Base-by-base conservation (phyloP, 2,329 filamentous ascomycete genomes). In the Aspergillus pseudoviridinutans region DNA sequence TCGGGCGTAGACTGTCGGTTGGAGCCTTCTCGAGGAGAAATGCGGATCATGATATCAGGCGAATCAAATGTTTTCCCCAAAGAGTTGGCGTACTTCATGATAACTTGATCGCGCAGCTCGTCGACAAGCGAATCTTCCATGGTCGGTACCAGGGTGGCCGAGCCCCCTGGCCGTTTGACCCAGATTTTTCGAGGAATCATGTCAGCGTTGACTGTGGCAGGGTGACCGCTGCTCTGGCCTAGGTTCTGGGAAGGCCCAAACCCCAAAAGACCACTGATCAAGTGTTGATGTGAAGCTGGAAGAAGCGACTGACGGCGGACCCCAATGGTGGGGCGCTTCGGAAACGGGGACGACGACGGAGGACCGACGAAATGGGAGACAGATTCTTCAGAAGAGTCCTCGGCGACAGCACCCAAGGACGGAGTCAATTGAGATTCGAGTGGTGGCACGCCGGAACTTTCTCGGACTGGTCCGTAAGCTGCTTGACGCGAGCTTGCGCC, bases 71-170 rank as follows among this genome's bases (percentile, higher is more conserved):
- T 89, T 66, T 87, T 87, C 52, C 93, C 93, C 27, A 99, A 81
- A 14, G 92, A 95, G 76, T 99, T 97, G 66, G 87, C 86, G 74
- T 97, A 99, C 79, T 97, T 97, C 68, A 86, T 87, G 66, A 97
- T 79, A 57, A 97, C 94, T 80, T 91, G 86, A 66, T 97, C 94
- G 66, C 93, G 89, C 60, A 96, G 88, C 75, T 97, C 93, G 74
- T 99, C 94, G 57, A 97, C 92, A 66, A 97, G 78, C 70, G 96
- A 92, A 67, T 95, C 91, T 68, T 96, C 90, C 65, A 86, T 83
- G 67, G 96, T 89, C 59, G 88, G 86, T 55, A 99, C 88, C 68
- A 94, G 81, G 14, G 94, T 99, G 42, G 93, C 87, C 56, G 93
- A 97, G 58, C 87, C 90, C 63, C 88, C 84, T 22, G 90, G 89